These are phyloP conservation scores for Colletotrichum aenigma DNA, from an alignment of 2,329 filamentous ascomycete species.

Conservation along the genomic window DNA sequence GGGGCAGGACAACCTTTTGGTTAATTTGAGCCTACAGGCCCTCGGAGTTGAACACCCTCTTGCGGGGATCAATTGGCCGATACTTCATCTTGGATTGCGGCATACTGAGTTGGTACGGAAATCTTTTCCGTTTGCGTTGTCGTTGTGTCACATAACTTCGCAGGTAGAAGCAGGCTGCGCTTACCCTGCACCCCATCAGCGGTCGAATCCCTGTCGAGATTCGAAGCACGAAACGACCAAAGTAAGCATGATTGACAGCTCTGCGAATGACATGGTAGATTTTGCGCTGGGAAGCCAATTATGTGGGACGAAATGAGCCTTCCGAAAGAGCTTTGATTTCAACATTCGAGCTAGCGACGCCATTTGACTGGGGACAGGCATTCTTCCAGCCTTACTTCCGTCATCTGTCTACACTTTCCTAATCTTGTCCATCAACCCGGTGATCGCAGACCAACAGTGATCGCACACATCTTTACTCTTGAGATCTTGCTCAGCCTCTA, in stretches of 20 bases:
- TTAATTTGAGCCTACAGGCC: accelerated
- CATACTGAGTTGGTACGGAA: accelerated
- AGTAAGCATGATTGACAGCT: neutral
- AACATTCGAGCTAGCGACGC: too few relatives aligned
- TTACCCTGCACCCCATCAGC: neutral
- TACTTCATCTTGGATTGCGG: neutral
- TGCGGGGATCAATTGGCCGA: neutral
- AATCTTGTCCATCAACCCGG: too few relatives aligned
- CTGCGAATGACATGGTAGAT: neutral
- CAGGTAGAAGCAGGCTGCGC: neutral
- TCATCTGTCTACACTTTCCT: too few relatives aligned
- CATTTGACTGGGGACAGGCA: too few relatives aligned
- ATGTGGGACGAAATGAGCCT: too few relatives aligned
- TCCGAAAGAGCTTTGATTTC: too few relatives aligned
- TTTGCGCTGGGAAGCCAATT: too few relatives aligned
- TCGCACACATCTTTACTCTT: neutral
- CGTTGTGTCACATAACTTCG: neutral
- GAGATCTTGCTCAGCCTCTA: neutral
- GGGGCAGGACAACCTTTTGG: neutral
- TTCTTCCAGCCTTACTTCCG: too few relatives aligned
- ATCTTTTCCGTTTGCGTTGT: accelerated
- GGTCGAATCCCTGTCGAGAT: neutral
- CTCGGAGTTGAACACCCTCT: accelerated
- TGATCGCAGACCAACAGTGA: neutral
- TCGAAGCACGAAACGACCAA: accelerated